phyloP scores from a whole-genome alignment of 371 early-diverging fungal species.

The Syncephalastrum sp. region DNA sequence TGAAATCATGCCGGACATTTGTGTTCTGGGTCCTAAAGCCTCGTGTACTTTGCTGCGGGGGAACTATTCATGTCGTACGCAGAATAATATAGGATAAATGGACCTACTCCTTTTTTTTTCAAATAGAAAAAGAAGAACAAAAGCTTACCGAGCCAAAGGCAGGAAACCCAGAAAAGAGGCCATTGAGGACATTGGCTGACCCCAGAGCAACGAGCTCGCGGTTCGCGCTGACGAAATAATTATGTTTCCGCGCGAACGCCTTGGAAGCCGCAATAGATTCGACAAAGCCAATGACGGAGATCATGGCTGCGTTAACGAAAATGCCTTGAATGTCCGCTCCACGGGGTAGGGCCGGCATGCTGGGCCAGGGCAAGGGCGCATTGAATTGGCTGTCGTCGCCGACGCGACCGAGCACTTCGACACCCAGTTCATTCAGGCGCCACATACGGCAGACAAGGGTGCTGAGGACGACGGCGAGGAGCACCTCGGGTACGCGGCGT shows the following conservation, averaged over 20 bases:
- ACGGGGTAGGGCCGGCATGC: constrained; percentile 50
- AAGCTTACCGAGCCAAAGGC: constrained; percentile 75
- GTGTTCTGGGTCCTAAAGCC: constrained; percentile 78
- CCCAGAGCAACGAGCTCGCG: constrained; percentile 93
- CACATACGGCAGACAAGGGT: constrained; percentile 56
- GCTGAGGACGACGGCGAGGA: constrained; percentile 71
- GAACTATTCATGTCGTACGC: constrained; percentile 28
- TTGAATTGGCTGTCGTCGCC: constrained; percentile 31
- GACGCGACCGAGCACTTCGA: constrained; percentile 68
- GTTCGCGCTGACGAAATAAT: constrained; percentile 85
- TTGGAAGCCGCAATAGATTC: constrained; percentile 86
- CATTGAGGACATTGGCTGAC: constrained; percentile 72
- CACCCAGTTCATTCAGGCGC: constrained; percentile 60
- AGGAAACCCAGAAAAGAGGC: constrained; percentile 76
- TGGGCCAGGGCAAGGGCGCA: constrained; percentile 48
- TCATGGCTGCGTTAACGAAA: constrained; percentile 59
- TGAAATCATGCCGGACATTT: constrained; percentile 78
- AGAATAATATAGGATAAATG: background rate
- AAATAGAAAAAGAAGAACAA: constrained; percentile 1
- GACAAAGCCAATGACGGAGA: constrained; percentile 88
- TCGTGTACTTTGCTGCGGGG: constrained; percentile 84
- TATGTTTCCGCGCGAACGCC: constrained; percentile 79
- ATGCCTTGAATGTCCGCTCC: constrained; percentile 50
- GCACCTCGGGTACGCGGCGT: constrained; percentile 78
- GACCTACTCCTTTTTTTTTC: background rate